A percentile compares a stretch with the other conserved stretches of the same genome.
Conservation (phyloP, 1,139 yeast species). For the Geotrichum citri-aurantii region DNA sequence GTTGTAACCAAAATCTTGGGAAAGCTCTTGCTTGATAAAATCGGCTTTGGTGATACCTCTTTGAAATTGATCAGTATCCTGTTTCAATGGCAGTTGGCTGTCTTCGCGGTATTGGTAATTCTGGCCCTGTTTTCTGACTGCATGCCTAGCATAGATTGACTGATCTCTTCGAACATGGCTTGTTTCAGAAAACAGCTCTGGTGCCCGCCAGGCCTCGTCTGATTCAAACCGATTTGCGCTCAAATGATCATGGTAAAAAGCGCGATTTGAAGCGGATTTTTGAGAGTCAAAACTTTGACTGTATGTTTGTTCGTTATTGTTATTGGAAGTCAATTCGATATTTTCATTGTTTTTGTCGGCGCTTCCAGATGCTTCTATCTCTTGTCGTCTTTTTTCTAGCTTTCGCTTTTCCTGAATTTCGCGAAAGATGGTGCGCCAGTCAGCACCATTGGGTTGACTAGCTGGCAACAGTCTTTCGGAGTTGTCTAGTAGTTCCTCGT, state of each 20-base stretch:
- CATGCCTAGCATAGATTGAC: background rate
- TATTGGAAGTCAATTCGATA: background rate
- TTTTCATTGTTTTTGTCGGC: background rate
- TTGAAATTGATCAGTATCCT: slow-evolving; percentile 1
- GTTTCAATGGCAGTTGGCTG: background rate
- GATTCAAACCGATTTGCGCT: slow-evolving; percentile 30
- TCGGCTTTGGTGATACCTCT: slow-evolving; percentile 11
- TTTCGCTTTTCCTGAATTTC: slow-evolving; percentile 17
- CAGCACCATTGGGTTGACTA: slow-evolving; percentile 17
- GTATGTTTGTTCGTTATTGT: background rate
- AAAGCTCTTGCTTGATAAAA: slow-evolving; percentile 24
- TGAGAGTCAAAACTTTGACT: background rate
- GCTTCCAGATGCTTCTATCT: background rate
- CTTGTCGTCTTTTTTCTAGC: slow-evolving; percentile 13
- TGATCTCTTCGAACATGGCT: slow-evolving; percentile 1
- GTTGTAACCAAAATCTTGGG: slow-evolving; percentile 26
- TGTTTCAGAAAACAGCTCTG: slow-evolving; percentile 21
- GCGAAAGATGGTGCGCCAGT: slow-evolving; percentile 17
- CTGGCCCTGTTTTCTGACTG: background rate
- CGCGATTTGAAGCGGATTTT: slow-evolving; percentile 20
- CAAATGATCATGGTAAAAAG: slow-evolving; percentile 29
- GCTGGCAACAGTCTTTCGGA: background rate
- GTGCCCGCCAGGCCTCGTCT: slow-evolving; percentile 33
- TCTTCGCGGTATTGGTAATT: background rate
- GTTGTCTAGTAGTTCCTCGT: background rate